Evolutionary conservation across 129 eudicot genomes (phyloP).

Genomic region (Calendula officinalis): DNA sequence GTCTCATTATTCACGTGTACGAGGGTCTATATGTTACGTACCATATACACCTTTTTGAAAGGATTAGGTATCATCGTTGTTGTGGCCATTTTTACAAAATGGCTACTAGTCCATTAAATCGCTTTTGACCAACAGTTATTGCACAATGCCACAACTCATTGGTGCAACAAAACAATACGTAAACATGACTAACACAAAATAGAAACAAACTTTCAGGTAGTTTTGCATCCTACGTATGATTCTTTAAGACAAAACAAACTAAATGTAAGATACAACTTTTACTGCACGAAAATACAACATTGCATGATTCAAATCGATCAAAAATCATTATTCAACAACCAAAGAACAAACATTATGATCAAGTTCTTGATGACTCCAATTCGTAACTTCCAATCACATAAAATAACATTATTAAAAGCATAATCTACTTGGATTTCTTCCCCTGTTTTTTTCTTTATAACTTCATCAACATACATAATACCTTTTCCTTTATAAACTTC

Average conservation of each 20-base stretch:
- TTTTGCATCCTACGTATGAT: too few relatives aligned
- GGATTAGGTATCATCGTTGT: too few relatives aligned
- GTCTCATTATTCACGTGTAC: too few relatives aligned
- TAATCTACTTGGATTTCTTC: slow-evolving; percentile 33
- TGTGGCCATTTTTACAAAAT: too few relatives aligned
- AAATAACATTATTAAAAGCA: too few relatives aligned
- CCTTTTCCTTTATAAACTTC: slow-evolving; percentile 50
- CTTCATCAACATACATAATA: slow-evolving; percentile 45
- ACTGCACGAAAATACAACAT: background rate
- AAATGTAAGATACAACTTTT: background rate
- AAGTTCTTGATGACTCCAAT: background rate
- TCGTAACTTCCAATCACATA: too few relatives aligned
- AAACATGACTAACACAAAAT: background rate
- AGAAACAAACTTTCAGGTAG: too few relatives aligned
- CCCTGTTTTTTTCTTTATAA: slow-evolving; percentile 44
- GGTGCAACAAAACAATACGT: background rate
- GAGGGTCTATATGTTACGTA: too few relatives aligned
- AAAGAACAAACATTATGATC: background rate
- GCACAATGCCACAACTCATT: background rate
- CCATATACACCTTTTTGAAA: too few relatives aligned
- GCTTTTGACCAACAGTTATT: too few relatives aligned
- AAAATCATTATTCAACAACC: background rate
- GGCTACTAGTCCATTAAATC: too few relatives aligned
- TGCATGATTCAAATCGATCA: background rate
- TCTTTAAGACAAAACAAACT: background rate